phyloP scores from a whole-genome alignment of 106 monocot species.

The Iris macrosiphon region DNA sequence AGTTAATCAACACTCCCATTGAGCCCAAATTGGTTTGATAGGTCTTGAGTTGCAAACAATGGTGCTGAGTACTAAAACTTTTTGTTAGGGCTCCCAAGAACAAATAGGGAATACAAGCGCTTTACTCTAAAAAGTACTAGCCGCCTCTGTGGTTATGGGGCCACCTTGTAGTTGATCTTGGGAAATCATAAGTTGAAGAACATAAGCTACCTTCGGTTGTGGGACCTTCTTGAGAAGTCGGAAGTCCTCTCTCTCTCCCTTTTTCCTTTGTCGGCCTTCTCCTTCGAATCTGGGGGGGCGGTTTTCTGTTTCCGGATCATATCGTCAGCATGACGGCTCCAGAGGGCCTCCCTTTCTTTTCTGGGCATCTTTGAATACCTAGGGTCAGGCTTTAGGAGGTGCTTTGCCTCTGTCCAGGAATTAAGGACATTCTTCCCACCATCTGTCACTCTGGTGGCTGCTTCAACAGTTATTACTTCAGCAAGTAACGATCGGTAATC shows the following conservation, averaged over 20 bases:
- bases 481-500: slow-evolving; percentile 53
- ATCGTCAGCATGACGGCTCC: slow-evolving; percentile 54
- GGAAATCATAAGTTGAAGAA: no score
- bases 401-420: slow-evolving; percentile 87
- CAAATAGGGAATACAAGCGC: no score
- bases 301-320: slow-evolving; percentile 37
- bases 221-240: slow-evolving; percentile 7
- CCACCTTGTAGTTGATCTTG: no score
- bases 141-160: no score
- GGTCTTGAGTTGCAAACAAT: no score
- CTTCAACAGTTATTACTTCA: slow-evolving; percentile 63
- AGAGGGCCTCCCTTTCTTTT: slow-evolving; percentile 73
- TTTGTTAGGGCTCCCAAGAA: no score
- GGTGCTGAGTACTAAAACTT: no score
- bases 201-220: no score
- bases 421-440: slow-evolving; percentile 57
- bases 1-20: no score
- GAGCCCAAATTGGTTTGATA: no score
- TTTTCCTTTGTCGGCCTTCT: slow-evolving; percentile 31
- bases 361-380: slow-evolving; percentile 79
- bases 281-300: slow-evolving; percentile 23
- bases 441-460: slow-evolving; percentile 22
- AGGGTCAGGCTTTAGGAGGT: slow-evolving; percentile 50
- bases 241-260: slow-evolving; percentile 14
- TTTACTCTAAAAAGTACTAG: no score